Conservation (phyloP, 371 early-diverging fungal genomes). For the Phascolomyces articulosus region DNA sequence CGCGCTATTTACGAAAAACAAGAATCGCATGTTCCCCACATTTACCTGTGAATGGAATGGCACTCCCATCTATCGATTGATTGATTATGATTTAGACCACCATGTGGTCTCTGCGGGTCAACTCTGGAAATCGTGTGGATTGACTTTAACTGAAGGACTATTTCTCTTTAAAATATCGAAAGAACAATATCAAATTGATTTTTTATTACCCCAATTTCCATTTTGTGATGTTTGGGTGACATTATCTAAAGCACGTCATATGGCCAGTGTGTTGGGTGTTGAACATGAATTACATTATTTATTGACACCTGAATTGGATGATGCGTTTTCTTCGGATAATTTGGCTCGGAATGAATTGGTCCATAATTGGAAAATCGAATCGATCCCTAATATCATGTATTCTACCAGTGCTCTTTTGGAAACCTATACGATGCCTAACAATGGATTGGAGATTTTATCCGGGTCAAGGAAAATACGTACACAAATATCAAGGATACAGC, state of each 20-base stretch:
- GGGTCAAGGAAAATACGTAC: constrained; percentile 36
- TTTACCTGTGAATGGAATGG: constrained; percentile 36
- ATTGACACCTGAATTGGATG: constrained; percentile 18
- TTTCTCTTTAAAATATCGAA: constrained; percentile 37
- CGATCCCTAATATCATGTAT: constrained; percentile 38
- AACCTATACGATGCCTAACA: constrained; percentile 16
- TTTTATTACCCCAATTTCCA: constrained; percentile 39
- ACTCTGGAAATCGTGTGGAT: constrained; percentile 42
- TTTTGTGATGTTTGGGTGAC: constrained; percentile 50
- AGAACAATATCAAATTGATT: constrained; percentile 43
- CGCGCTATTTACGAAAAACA: constrained; percentile 17
- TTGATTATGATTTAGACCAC: constrained; percentile 35
- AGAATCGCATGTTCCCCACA: constrained; percentile 37
- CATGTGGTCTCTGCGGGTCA: constrained; percentile 48
- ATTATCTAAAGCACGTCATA: constrained; percentile 29
- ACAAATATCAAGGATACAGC: constrained; percentile 27
- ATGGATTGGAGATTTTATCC: constrained; percentile 12
- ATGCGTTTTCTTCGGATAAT: constrained; percentile 33
- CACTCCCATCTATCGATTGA: constrained; percentile 38
- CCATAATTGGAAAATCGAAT: constrained; percentile 47
- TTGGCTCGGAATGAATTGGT: constrained; percentile 37
- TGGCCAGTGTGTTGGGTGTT: constrained; percentile 36
- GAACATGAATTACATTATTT: constrained; percentile 25
- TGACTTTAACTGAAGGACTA: constrained; percentile 47
- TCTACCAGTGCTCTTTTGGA: constrained; percentile 48